A percentile compares a stretch with the other conserved stretches of the same genome.
phyloP scores from a whole-genome alignment of 2,329 filamentous ascomycete genomes.

The Scleromitrula shiraiana region DNA sequence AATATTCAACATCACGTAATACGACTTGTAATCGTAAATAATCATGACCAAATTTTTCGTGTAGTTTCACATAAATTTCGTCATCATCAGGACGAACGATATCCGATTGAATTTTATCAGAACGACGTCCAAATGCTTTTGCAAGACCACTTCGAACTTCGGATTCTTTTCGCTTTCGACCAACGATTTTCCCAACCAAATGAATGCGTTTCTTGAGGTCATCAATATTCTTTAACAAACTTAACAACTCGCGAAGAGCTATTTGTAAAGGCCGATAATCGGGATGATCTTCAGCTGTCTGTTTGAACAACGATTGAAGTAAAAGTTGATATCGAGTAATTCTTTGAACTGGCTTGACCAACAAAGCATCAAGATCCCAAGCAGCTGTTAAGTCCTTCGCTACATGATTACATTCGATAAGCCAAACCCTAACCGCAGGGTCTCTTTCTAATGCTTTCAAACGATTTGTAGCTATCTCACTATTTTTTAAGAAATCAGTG shows the following conservation, averaged over 20 bases:
- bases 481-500: slow-evolving; percentile 55
- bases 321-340: slow-evolving; percentile 90
- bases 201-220: slow-evolving; percentile 93
- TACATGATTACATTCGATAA: slow-evolving; percentile 86
- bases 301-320: slow-evolving; percentile 68
- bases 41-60: slow-evolving; percentile 85
- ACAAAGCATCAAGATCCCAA: slow-evolving; percentile 91
- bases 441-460: slow-evolving; percentile 57
- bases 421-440: slow-evolving; percentile 67
- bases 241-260: slow-evolving; percentile 48
- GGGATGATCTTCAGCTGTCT: slow-evolving; percentile 75
- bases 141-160: slow-evolving; percentile 78
- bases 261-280: slow-evolving; percentile 59
- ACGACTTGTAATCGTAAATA: slow-evolving; percentile 90
- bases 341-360: slow-evolving; percentile 94
- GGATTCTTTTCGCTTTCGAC: slow-evolving; percentile 76
- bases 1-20: slow-evolving; percentile 79
- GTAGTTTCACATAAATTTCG: slow-evolving; percentile 67
- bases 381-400: slow-evolving; percentile 87
- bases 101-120: slow-evolving; percentile 47
- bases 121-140: slow-evolving; percentile 78
- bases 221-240: slow-evolving; percentile 79
- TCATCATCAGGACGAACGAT: slow-evolving; percentile 68
- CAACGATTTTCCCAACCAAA: slow-evolving; percentile 81
- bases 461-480: slow-evolving; percentile 52